Base-by-base conservation (phyloP, 441 rosid genomes). In the Metrosideros polymorpha region DNA sequence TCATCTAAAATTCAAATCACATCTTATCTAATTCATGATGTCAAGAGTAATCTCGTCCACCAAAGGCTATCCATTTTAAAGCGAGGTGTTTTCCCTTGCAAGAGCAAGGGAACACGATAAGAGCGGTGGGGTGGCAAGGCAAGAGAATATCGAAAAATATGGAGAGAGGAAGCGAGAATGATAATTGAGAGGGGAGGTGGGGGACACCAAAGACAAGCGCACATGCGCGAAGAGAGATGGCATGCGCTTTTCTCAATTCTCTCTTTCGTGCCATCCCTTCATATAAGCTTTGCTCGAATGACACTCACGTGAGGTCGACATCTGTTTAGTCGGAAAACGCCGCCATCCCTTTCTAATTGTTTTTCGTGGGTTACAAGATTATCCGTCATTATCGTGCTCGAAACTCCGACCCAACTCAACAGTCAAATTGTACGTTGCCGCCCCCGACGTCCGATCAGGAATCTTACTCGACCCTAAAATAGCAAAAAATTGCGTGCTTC, bases 171-270 rank as follows among this genome's bases (percentile, higher is more conserved):
- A 52, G 86, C 63, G 85, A 32, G 22, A 35, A 52, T 15, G 17
- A 84, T 59, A 35, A 71, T 71, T 39, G 79, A 39, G 43, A 3
- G 53, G 24, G 30, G 51, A 8, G n/a, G 32, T 35, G 49, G 45
- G 85, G 43, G 51, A 29, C 29, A 42, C 63, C 88, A 86, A 71
- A 71, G 92, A 90, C 92, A 90, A 84, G 56, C 50, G 92, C 93
- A 90, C 91, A 90, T 90, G 91, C 89, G 66, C 85, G 10, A n/a
- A n/a, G 12, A 42, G 50, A 84, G 85, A 86, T 83, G 84, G 51
- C 85, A 82, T 47, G 79, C 79, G 79, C 79, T 25, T 17, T 8
- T 13, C 79, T 24, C 79, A 3, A 2, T 25, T 5, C 79, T 8
- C 79, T 22, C 13, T 12, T 22, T 6, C 43, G 76, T 14, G 76